Percentiles rank a stretch among this genome's conserved stretches.
Evolutionary conservation across 352 stramenopile species (phyloP).

Genomic region (Nothophytophthora sp.): DNA sequence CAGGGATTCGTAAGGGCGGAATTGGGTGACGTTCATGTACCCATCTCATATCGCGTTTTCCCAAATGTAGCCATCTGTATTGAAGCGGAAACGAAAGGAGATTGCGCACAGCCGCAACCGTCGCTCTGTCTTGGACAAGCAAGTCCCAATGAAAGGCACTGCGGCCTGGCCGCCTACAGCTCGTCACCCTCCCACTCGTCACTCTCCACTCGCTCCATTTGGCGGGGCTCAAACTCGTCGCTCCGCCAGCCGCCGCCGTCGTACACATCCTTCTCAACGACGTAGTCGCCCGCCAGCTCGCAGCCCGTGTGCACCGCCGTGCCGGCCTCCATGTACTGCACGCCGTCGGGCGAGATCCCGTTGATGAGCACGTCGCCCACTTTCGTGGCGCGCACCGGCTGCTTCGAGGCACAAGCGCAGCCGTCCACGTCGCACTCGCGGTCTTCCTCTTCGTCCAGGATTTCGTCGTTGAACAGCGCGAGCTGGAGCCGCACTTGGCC

Average conservation of each 20-base stretch:
- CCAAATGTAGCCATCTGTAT: too few species aligned
- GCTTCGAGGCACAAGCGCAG: conserved; percentile 59
- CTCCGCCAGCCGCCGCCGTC: conserved; percentile 28
- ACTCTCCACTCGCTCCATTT: conserved; percentile 23
- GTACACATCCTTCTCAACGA: conserved; percentile 73
- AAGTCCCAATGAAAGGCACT: too few species aligned
- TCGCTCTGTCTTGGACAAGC: too few species aligned
- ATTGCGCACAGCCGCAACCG: too few species aligned
- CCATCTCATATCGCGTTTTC: too few species aligned
- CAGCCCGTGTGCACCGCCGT: conserved; percentile 65
- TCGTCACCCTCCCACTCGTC: conserved; percentile 70
- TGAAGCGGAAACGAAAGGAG: too few species aligned
- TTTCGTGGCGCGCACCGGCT: conserved; percentile 63
- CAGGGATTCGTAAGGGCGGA: too few species aligned
- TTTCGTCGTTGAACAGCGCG: conserved; percentile 79
- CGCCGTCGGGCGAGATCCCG: conserved; percentile 65
- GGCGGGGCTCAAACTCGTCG: conserved; percentile 20
- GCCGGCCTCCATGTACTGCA: conserved; percentile 73
- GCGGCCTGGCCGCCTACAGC: too few species aligned
- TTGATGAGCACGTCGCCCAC: conserved; percentile 76
- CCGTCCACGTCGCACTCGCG: conserved; percentile 64
- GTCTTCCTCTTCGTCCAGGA: conserved; percentile 64
- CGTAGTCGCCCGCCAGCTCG: conserved; percentile 69
- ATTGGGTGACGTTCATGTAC: too few species aligned
- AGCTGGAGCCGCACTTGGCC: conserved; percentile 73